A percentile compares a stretch with the other conserved stretches of the same genome.
phyloP scores from a whole-genome alignment of 2,329 filamentous ascomycete species.

The Escovopsis sp. region DNA sequence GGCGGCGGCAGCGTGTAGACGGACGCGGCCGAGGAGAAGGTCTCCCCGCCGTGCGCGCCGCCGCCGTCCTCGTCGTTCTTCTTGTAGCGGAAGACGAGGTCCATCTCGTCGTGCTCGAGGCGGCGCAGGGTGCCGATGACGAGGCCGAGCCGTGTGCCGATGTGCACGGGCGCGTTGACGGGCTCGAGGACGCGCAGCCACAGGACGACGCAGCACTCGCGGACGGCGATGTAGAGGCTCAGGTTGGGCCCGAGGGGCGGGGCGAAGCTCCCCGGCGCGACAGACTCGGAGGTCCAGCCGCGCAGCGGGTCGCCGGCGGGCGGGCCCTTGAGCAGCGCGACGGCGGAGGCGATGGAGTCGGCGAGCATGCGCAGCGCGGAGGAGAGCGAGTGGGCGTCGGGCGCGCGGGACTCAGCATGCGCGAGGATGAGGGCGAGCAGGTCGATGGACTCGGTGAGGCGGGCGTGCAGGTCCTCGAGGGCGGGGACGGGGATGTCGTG shows the following conservation, averaged over 20 bases:
- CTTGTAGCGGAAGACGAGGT: constrained; percentile 55
- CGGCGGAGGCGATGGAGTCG: constrained; percentile 37
- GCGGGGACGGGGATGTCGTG: constrained; percentile 49
- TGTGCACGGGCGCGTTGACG: constrained; percentile 43
- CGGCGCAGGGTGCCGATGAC: constrained; percentile 52
- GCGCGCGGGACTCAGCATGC: constrained; percentile 30
- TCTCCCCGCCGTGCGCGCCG: constrained; percentile 13
- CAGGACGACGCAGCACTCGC: constrained; percentile 56
- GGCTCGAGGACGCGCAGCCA: constrained; percentile 57
- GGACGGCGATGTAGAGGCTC: constrained; percentile 59
- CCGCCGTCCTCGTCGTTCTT: constrained; percentile 13
- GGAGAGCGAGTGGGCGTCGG: constrained; percentile 40
- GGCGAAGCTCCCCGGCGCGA: constrained; percentile 28
- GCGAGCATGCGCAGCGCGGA: constrained; percentile 42
- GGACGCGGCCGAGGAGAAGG: constrained; percentile 3
- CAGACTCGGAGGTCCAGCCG: constrained; percentile 30
- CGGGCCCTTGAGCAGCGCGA: constrained; percentile 40
- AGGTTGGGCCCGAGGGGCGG: constrained; percentile 41
- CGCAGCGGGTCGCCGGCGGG: constrained; percentile 24
- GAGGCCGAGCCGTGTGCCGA: constrained; percentile 52
- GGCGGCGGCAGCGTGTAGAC: background rate
- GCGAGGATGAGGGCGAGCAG: constrained; percentile 65
- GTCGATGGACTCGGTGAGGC: constrained; percentile 72
- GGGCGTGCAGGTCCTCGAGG: constrained; percentile 55
- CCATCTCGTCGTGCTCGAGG: constrained; percentile 66